A percentile compares a stretch with the other conserved stretches of the same genome.
Conservation (phyloP, 805 yeast species). For the Clavispora fructus region DNA sequence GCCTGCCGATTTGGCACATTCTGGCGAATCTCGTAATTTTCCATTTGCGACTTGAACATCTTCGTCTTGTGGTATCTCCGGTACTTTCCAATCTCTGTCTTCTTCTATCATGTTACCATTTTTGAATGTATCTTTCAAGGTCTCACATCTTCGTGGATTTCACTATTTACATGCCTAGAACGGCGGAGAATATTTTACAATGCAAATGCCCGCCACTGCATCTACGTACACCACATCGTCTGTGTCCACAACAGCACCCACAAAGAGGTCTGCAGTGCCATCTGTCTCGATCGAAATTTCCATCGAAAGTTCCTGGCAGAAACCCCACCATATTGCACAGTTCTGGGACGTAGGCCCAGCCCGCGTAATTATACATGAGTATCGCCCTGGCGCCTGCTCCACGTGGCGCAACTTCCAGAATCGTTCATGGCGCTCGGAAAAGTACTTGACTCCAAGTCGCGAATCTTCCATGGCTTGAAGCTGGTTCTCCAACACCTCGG, state of each 20-base stretch:
- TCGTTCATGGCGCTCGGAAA: constrained; percentile 13
- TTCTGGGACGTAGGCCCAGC: constrained; percentile 19
- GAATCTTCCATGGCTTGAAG: constrained; percentile 13
- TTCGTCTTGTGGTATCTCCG: no score
- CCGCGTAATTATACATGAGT: neutral
- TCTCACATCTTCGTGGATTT: neutral
- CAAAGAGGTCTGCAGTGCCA: constrained; percentile 14
- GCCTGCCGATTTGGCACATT: no score
- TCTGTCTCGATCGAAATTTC: constrained; percentile 38
- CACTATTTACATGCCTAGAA: neutral
- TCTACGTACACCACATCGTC: constrained; percentile 41
- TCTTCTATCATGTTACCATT: neutral
- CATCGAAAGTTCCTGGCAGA: constrained; percentile 42
- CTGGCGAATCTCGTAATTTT: no score
- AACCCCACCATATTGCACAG: constrained; percentile 30
- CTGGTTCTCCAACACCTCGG: constrained; percentile 12
- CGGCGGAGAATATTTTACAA: neutral
- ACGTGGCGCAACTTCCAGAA: constrained; percentile 19
- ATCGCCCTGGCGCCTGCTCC: neutral
- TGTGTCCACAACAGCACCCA: constrained; percentile 45
- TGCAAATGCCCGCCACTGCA: constrained; percentile 29
- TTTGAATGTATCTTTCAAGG: no score
- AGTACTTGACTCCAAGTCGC: constrained; percentile 7
- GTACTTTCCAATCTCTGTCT: neutral
- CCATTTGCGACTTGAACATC: no score